Conservation (phyloP, 2,329 filamentous ascomycete genomes). For the Thielaviopsis populi region DNA sequence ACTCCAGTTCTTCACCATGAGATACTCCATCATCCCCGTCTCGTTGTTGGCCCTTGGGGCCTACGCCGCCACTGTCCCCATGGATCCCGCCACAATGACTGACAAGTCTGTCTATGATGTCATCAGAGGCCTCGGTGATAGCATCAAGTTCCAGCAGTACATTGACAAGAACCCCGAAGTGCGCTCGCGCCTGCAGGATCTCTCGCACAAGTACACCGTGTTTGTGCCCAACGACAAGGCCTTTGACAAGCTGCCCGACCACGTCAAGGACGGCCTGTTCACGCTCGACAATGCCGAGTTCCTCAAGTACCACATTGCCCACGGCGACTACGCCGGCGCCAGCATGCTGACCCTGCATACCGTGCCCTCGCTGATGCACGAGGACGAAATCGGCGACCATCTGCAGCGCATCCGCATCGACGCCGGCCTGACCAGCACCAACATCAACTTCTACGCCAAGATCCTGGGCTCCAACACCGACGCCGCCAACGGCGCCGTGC, state of each 20-base stretch:
- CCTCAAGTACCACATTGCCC: conserved; percentile 59
- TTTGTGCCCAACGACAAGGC: conserved; percentile 68
- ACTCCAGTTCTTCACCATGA: conserved; percentile 37
- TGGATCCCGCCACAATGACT: neutral
- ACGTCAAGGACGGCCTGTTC: conserved; percentile 41
- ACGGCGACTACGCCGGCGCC: conserved; percentile 49
- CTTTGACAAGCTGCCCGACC: conserved; percentile 46
- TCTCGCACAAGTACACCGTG: conserved; percentile 55
- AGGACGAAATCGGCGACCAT: conserved; percentile 43
- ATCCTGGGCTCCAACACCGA: conserved; percentile 52
- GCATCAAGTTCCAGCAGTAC: conserved; percentile 8
- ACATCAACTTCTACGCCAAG: conserved; percentile 62
- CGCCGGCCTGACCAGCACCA: conserved; percentile 45
- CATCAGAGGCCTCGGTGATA: conserved; percentile 20
- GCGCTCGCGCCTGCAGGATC: conserved; percentile 58
- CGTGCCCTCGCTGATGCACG: conserved; percentile 51
- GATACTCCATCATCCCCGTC: neutral
- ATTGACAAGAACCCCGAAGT: conserved; percentile 52
- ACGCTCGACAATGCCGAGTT: conserved; percentile 38
- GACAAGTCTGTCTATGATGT: conserved; percentile 17
- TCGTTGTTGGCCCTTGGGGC: conserved; percentile 14
- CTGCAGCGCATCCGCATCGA: conserved; percentile 60
- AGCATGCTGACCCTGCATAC: conserved; percentile 58
- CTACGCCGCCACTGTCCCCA: conserved; percentile 1
- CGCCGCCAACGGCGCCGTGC: conserved; percentile 63